Conservation (phyloP, 768 basidiomycete genomes). For the Russula dissimulans region DNA sequence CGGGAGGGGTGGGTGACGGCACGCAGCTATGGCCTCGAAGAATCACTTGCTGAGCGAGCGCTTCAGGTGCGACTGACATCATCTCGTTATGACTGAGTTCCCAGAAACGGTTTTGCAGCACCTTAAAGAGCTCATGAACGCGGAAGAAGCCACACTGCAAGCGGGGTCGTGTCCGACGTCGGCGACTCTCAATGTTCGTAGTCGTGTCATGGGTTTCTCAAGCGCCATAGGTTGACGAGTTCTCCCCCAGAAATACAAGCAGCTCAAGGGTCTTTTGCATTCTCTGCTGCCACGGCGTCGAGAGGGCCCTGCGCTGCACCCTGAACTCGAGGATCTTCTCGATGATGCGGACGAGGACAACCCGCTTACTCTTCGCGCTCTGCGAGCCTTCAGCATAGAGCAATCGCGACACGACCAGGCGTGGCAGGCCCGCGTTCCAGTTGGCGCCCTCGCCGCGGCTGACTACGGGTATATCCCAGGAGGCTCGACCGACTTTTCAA, state of each 20-base stretch:
- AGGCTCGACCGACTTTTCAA: constrained; percentile 6
- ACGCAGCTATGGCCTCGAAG: constrained; percentile 14
- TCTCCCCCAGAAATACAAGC: constrained; percentile 9
- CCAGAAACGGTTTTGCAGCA: not conserved
- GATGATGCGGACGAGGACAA: constrained; percentile 11
- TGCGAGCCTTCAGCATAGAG: constrained; percentile 10
- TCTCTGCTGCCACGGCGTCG: constrained; percentile 11
- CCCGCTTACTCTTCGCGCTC: constrained; percentile 10
- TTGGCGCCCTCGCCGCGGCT: not conserved
- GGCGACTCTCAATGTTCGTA: not conserved
- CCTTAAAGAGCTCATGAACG: constrained; percentile 13
- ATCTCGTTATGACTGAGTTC: not conserved
- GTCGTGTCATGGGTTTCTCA: not conserved
- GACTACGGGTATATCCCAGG: constrained; percentile 15
- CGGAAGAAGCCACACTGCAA: constrained; percentile 9
- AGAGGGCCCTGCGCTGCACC: constrained; percentile 3
- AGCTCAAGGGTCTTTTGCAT: constrained; percentile 15
- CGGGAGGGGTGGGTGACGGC: constrained; percentile 15
- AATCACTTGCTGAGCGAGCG: constrained; percentile 14
- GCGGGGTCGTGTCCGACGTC: not conserved
- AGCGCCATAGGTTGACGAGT: not conserved
- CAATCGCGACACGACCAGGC: constrained; percentile 10
- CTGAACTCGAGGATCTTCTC: constrained; percentile 18
- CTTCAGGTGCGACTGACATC: constrained; percentile 3
- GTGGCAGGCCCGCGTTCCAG: constrained; percentile 13